A percentile compares a stretch with the other conserved stretches of the same genome.
Evolutionary conservation across 1,284 basidiomycete genomes (phyloP).

Genomic region (Leccinum solheimii): DNA sequence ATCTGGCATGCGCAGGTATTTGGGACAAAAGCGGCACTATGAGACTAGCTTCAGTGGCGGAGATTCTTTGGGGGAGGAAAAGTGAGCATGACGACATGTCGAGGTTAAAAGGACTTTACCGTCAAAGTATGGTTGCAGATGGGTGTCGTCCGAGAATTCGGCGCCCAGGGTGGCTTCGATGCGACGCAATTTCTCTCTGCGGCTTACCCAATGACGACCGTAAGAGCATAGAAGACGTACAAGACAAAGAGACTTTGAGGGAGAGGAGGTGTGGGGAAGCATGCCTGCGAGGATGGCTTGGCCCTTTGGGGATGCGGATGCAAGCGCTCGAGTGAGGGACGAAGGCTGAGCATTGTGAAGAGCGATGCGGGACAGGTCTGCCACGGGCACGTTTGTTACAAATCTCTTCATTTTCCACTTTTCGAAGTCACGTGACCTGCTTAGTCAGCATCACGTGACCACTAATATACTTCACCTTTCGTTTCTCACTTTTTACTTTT

Average conservation of each 20-base stretch:
- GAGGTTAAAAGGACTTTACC: slow-evolving; percentile 43
- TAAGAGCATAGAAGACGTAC: slow-evolving; percentile 77
- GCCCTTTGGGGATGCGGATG: slow-evolving; percentile 69
- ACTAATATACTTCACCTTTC: no score
- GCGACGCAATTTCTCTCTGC: slow-evolving; percentile 46
- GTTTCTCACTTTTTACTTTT: no score
- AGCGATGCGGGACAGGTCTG: slow-evolving; percentile 61
- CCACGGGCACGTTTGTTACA: slow-evolving; percentile 57
- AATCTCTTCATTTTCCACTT: no score
- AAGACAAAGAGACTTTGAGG: slow-evolving; percentile 59
- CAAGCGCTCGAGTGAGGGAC: slow-evolving; percentile 64
- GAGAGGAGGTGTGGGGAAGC: slow-evolving; percentile 47
- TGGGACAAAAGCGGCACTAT: slow-evolving; percentile 21
- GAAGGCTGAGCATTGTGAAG: slow-evolving; percentile 53
- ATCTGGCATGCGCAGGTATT: slow-evolving; percentile 37
- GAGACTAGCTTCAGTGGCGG: slow-evolving; percentile 1
- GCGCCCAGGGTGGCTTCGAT: slow-evolving; percentile 56
- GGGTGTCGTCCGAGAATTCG: slow-evolving; percentile 59
- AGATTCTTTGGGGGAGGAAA: slow-evolving; percentile 19
- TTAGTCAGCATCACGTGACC: no score
- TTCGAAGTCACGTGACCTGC: no score
- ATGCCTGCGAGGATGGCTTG: slow-evolving; percentile 42
- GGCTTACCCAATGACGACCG: slow-evolving; percentile 75
- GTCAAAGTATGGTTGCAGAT: slow-evolving; percentile 55
- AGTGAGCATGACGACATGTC: slow-evolving; percentile 14